phyloP scores from a whole-genome alignment of 108 stramenopile genomes.

The Cyclotella choctawhatcheeana region DNA sequence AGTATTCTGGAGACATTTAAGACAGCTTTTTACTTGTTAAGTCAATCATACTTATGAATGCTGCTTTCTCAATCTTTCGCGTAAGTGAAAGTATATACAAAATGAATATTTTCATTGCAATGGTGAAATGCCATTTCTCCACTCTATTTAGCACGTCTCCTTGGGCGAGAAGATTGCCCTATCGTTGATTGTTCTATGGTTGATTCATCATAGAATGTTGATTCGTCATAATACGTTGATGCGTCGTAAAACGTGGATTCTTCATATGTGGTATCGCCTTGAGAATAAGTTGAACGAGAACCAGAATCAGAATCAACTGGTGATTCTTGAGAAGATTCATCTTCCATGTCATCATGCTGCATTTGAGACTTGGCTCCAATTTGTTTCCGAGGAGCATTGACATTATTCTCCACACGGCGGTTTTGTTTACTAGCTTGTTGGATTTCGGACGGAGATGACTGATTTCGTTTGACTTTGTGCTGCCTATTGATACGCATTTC shows the following conservation, averaged over 20 bases:
- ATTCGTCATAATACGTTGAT: too few species aligned
- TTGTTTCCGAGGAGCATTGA: slow-evolving; percentile 3
- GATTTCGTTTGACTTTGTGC: not conserved
- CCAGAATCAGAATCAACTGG: slow-evolving; percentile 13
- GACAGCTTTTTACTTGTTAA: too few species aligned
- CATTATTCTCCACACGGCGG: slow-evolving; percentile 5
- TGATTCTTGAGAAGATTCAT: slow-evolving; percentile 3
- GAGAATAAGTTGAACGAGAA: slow-evolving; percentile 5
- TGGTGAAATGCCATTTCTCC: too few species aligned
- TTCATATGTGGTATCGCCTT: not conserved
- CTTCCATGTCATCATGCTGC: slow-evolving; percentile 9
- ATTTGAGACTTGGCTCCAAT: slow-evolving; percentile 32
- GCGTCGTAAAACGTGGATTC: slow-evolving; percentile 13
- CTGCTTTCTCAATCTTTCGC: too few species aligned
- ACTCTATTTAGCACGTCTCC: too few species aligned
- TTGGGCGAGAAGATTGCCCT: too few species aligned
- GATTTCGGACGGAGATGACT: slow-evolving; percentile 20
- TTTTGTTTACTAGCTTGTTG: slow-evolving; percentile 18
- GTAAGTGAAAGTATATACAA: too few species aligned
- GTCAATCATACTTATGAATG: too few species aligned
- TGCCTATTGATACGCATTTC: slow-evolving; percentile 54
- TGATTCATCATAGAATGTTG: too few species aligned
- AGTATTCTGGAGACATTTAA: too few species aligned
- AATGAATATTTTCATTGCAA: too few species aligned
- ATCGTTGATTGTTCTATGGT: too few species aligned